Base-by-base conservation (phyloP, 176 grass and related monocot species). In the Oryza glaberrima region DNA sequence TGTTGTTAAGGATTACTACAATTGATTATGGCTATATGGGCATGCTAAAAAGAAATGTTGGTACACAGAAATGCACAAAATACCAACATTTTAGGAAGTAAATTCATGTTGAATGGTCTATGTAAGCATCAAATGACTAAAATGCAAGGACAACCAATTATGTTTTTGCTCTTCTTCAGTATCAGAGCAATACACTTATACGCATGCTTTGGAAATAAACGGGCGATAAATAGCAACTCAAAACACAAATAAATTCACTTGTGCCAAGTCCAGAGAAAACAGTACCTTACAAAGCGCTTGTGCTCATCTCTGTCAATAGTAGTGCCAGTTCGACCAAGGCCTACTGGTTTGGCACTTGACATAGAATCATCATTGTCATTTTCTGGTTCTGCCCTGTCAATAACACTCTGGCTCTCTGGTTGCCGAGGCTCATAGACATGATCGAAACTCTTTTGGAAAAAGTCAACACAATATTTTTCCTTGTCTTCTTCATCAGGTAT, bases 381-480 rank as follows among this genome's bases (percentile, higher is more conserved):
- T 84, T 79, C 84, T 81, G 76, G 87, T 77, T 86, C 51, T 45
- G 11, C 80, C 86, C 35, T 72, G 61, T 69, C 67, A 81, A 16
- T 68, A 54, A 51, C 48, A 49, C 54, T 58, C 36, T 83, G 30
- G 51, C n/a, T 56, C 68, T 94, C 87, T 82, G 88, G 85, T 23
- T 84, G 82, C 78, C 78, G 78, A 25, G 83, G 73, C 65, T 86
- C 86, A 19, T 89, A 73, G 32, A 87, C 83, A 63, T 76, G 86
- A 82, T 92, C 86, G 1, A 88, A 85, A 86, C 61, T 84, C 85
- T 98, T 98, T 49, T 84, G 86, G 90, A 99, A 99, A 76, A 99
- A 99, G 86, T 99, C 96, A 7, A 99, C 93, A 72, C 96, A 99
- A 80, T 96, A 99, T 72, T 92, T 96, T 86, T 99, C 96, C 23